phyloP scores from a whole-genome alignment of 176 grass and related monocot genomes.

The Juncus inflexus region DNA sequence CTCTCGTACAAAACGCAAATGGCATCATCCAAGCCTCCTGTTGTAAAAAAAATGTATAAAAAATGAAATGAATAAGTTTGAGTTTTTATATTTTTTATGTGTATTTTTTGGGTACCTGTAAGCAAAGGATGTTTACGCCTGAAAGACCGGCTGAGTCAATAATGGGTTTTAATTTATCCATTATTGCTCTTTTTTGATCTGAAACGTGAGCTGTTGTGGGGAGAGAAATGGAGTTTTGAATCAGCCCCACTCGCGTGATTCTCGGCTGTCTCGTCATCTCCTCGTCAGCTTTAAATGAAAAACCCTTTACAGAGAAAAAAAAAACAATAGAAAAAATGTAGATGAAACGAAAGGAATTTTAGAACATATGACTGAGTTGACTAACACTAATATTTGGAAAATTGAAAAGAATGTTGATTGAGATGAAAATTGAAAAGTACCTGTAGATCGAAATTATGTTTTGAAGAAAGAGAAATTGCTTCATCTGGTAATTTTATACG shows the following conservation, averaged over 20 bases:
- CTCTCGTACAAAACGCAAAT: conserved; percentile 96
- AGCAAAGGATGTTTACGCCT: conserved; percentile 87
- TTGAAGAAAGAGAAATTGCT: conserved; percentile 34
- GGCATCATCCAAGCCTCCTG: conserved; percentile 99
- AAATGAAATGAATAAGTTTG: conserved; percentile 18
- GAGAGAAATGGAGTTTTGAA: conserved; percentile 86
- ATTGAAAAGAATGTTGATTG: neutral
- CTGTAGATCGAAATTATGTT: conserved; percentile 78
- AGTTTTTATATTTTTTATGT: neutral
- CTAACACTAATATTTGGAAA: neutral
- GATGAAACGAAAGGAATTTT: neutral
- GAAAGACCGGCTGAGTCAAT: conserved; percentile 83
- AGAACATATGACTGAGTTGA: neutral
- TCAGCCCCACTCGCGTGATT: conserved; percentile 75
- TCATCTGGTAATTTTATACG: conserved; percentile 40
- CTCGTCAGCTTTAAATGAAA: conserved; percentile 72
- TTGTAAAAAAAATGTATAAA: conserved; percentile 10
- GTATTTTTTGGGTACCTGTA: conserved; percentile 55
- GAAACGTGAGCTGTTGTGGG: conserved; percentile 67
- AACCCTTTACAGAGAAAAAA: no score
- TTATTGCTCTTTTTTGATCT: conserved; percentile 83
- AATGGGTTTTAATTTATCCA: conserved; percentile 79
- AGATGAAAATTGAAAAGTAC: conserved; percentile 29
- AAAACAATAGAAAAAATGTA: conserved; percentile 8
- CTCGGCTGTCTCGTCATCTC: conserved; percentile 53